Conservation (phyloP, 805 yeast genomes). For the Kregervanrija pseudodelftensis region DNA sequence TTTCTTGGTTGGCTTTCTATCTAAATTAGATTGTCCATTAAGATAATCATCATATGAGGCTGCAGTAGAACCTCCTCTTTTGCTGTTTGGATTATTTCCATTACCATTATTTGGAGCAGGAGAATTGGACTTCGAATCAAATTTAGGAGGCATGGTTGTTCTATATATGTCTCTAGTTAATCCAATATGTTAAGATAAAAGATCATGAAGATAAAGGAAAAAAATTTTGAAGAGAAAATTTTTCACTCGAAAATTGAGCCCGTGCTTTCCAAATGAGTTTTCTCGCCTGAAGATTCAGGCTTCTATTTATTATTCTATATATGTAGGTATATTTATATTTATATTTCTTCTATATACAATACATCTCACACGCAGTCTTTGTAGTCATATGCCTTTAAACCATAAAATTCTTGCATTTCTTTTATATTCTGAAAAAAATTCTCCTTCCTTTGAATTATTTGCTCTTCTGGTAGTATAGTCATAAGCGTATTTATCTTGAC, state of each 20-base stretch:
- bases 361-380: no score
- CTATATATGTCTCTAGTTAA: not conserved
- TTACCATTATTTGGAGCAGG: constrained; percentile 25
- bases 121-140: constrained; percentile 29
- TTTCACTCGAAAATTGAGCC: constrained; percentile 1
- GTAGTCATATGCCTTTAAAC: not conserved
- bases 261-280: not conserved
- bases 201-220: not conserved
- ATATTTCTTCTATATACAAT: not conserved
- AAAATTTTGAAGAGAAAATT: constrained; percentile 1
- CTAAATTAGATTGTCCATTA: constrained; percentile 19
- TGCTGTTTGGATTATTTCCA: constrained; percentile 12
- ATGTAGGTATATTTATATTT: not conserved
- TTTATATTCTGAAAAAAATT: not conserved
- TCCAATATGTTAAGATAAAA: not conserved
- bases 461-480: constrained; percentile 1
- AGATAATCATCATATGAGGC: constrained; percentile 41
- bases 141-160: constrained; percentile 33
- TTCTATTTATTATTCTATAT: not conserved
- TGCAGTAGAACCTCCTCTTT: constrained; percentile 6
- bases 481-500: constrained; percentile 7
- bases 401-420: constrained; percentile 7
- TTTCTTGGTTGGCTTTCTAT: constrained; percentile 9
- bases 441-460: not conserved
- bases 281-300: no score